Percentiles rank a stretch among this genome's conserved stretches.
Evolutionary conservation across 768 basidiomycete species (phyloP).

Genomic region (Boletellus emodensis): DNA sequence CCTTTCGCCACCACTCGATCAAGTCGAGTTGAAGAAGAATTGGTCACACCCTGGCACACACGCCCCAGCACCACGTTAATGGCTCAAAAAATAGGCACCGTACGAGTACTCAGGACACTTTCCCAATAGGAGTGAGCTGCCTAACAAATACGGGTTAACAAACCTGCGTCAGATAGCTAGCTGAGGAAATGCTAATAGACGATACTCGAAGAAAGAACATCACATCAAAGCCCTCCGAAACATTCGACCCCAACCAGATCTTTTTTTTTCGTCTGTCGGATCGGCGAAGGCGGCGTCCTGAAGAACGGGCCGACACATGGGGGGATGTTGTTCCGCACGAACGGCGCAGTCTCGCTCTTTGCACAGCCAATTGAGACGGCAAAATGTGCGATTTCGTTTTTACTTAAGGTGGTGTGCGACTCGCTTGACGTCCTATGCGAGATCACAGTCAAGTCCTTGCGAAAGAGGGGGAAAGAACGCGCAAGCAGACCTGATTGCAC

Average conservation of each 20-base stretch:
- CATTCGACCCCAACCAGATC: constrained; percentile 65
- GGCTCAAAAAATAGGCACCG: constrained; percentile 39
- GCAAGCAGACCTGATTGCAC: constrained; percentile 40
- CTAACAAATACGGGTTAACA: constrained; percentile 47
- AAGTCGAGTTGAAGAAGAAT: constrained; percentile 86
- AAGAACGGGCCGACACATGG: constrained; percentile 85
- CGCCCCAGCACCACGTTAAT: constrained; percentile 25
- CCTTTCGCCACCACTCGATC: constrained; percentile 68
- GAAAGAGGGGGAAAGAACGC: not conserved
- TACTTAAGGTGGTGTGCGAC: constrained; percentile 86
- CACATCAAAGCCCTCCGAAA: constrained; percentile 72
- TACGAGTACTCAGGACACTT: constrained; percentile 86
- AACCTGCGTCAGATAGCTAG: constrained; percentile 49
- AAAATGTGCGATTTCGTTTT: constrained; percentile 90
- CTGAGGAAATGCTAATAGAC: constrained; percentile 30
- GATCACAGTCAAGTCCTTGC: constrained; percentile 24
- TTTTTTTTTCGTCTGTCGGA: constrained; percentile 50
- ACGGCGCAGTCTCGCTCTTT: constrained; percentile 73
- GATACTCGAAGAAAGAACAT: constrained; percentile 51
- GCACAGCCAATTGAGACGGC: constrained; percentile 80
- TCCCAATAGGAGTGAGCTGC: constrained; percentile 88
- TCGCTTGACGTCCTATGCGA: too few relatives aligned
- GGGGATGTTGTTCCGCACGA: constrained; percentile 87
- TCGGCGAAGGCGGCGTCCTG: constrained; percentile 83
- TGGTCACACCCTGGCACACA: constrained; percentile 30